These are phyloP conservation scores for Wickerhamomyces silvicola DNA, from an alignment of 805 yeast species.

Conservation along the genomic window DNA sequence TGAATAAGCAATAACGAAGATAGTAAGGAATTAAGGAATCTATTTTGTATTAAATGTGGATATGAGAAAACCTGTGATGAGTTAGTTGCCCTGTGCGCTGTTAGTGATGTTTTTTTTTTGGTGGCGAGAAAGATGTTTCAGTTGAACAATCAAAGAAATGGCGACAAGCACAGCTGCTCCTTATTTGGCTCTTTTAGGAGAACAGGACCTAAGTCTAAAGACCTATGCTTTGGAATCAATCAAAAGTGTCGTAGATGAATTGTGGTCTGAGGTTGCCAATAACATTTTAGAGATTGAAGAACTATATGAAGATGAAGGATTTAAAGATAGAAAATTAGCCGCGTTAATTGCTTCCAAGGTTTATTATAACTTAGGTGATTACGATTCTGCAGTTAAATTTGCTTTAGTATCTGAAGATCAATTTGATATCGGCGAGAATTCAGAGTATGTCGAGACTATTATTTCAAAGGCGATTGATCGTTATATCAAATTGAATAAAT, in stretches of 20 bases:
- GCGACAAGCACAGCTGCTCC: conserved; percentile 82
- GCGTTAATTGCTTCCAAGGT: conserved; percentile 90
- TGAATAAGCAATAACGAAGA: too few relatives aligned
- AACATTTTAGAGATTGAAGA: conserved; percentile 84
- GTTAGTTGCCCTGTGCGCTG: too few relatives aligned
- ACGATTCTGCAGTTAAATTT: conserved; percentile 81
- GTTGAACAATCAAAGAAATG: conserved; percentile 1
- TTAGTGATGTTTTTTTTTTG: too few relatives aligned
- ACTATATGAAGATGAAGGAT: conserved; percentile 75
- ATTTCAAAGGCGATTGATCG: conserved; percentile 87
- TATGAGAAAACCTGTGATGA: too few relatives aligned
- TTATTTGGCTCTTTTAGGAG: conserved; percentile 81
- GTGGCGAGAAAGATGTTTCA: too few relatives aligned
- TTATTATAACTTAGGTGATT: conserved; percentile 88
- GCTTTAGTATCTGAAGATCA: conserved; percentile 79
- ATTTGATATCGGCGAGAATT: conserved; percentile 65
- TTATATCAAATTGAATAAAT: conserved; percentile 63
- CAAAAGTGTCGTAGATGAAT: conserved; percentile 76
- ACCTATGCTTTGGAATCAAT: conserved; percentile 80
- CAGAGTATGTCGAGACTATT: conserved; percentile 90
- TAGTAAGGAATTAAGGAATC: too few relatives aligned
- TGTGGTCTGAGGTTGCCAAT: conserved; percentile 97
- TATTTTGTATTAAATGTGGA: too few relatives aligned
- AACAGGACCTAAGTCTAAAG: conserved; percentile 70
- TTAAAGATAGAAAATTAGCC: conserved; percentile 74